Percentiles rank a stretch among this genome's conserved stretches.
These are phyloP conservation scores for Lipomyces yamanashiensis DNA, from an alignment of 805 yeast species.

Conservation along the genomic window DNA sequence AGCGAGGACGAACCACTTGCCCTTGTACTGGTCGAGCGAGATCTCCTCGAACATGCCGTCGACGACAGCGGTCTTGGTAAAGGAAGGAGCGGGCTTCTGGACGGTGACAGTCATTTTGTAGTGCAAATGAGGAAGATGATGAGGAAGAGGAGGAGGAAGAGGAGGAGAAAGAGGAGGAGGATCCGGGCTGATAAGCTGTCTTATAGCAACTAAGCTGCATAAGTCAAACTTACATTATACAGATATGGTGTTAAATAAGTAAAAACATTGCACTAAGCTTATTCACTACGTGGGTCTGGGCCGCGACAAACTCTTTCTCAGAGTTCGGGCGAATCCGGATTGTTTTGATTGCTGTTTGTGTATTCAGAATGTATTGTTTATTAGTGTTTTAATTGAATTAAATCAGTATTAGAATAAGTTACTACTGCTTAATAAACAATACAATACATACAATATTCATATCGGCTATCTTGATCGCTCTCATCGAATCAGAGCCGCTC, in stretches of 20 bases:
- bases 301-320: constrained; percentile 1
- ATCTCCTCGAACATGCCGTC: constrained; percentile 96
- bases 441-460: too few species aligned
- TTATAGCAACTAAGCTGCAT: not conserved
- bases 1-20: constrained; percentile 95
- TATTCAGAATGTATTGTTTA: not conserved
- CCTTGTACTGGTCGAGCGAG: constrained; percentile 92
- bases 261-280: not conserved
- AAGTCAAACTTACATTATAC: too few species aligned
- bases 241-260: not conserved
- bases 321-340: too few species aligned
- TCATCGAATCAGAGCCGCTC: constrained; percentile 13
- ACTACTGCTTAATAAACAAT: too few species aligned
- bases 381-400: too few species aligned
- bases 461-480: not conserved
- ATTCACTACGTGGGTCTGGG: constrained; percentile 15
- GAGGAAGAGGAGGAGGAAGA: not conserved
- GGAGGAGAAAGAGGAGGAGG: too few species aligned
- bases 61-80: constrained; percentile 96
- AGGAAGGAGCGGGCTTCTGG: constrained; percentile 95
- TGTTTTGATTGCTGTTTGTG: not conserved
- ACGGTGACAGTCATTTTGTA: constrained; percentile 79
- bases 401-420: too few species aligned
- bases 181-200: not conserved
- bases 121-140: not conserved